A percentile compares a stretch with the other conserved stretches of the same genome.
Evolutionary conservation across 2,329 filamentous ascomycete genomes (phyloP).

Genomic region (Scedosporium aurantiacum): DNA sequence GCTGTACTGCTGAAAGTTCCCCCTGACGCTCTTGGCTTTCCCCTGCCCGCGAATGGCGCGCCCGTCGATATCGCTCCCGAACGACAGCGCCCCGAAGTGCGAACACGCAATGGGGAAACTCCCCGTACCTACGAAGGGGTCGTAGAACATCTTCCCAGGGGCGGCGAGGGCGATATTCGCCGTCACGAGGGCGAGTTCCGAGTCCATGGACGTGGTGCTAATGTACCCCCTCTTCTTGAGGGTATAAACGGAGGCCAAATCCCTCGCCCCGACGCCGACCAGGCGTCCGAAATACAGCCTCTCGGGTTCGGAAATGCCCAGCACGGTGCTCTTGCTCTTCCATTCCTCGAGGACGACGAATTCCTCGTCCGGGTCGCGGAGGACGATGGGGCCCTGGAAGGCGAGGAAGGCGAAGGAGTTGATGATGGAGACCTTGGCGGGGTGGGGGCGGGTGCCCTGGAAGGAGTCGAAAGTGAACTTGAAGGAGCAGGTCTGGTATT

Average conservation of each 20-base stretch:
- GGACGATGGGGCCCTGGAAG: slow-evolving; percentile 66
- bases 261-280: slow-evolving; percentile 55
- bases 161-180: slow-evolving; percentile 80
- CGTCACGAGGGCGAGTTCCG: slow-evolving; percentile 80
- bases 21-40: slow-evolving; percentile 36
- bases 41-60: slow-evolving; percentile 69
- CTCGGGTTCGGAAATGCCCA: slow-evolving; percentile 42
- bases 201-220: slow-evolving; percentile 94
- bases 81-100: slow-evolving; percentile 73
- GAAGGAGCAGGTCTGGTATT: slow-evolving; percentile 59
- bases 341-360: slow-evolving; percentile 82
- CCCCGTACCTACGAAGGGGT: slow-evolving; percentile 92
- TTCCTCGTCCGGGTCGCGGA: slow-evolving; percentile 61
- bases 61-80: slow-evolving; percentile 90
- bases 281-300: slow-evolving; percentile 61
- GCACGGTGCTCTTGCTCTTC: slow-evolving; percentile 39
- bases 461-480: slow-evolving; percentile 79
- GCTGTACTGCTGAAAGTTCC: slow-evolving; percentile 80
- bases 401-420: slow-evolving; percentile 69
- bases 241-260: slow-evolving; percentile 63
- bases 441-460: slow-evolving; percentile 55
- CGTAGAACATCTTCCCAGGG: slow-evolving; percentile 79
- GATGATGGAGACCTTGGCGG: slow-evolving; percentile 62
- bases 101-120: slow-evolving; percentile 85
- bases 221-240: slow-evolving; percentile 92